Evolutionary conservation across 768 basidiomycete species (phyloP).

Genomic region (Russula sp.): DNA sequence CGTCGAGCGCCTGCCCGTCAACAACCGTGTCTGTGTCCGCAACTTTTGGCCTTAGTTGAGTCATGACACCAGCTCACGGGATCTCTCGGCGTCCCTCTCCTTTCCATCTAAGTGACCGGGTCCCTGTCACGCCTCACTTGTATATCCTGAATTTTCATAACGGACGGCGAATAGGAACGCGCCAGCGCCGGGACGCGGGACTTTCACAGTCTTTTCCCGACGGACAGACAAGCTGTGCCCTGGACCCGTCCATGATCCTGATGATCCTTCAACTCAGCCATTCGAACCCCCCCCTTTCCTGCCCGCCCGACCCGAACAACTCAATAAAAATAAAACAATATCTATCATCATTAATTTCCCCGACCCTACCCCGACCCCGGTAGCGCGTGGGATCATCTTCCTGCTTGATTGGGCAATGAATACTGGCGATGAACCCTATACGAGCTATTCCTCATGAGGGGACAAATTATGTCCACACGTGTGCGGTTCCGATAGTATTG

Average conservation of each 20-base stretch:
- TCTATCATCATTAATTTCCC: neutral
- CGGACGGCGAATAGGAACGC: constrained; percentile 6
- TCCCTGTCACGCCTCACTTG: neutral
- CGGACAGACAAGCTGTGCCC: neutral
- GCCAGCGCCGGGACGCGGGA: neutral
- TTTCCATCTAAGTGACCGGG: neutral
- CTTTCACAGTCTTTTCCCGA: neutral
- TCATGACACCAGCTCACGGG: constrained; percentile 5
- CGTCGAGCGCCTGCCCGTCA: too few species aligned
- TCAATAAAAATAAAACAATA: neutral
- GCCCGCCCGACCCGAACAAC: neutral
- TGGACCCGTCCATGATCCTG: neutral
- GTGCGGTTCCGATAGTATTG: constrained; percentile 4
- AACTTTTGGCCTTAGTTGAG: neutral
- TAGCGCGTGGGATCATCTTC: neutral
- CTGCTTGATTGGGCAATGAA: neutral
- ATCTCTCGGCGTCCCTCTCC: neutral
- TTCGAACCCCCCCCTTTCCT: too few species aligned
- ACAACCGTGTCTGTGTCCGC: neutral
- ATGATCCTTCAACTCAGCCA: too few species aligned
- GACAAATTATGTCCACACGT: neutral
- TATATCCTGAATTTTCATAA: neutral
- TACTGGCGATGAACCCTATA: neutral
- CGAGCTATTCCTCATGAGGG: neutral
- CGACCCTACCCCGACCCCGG: neutral